Percentiles rank a stretch among this genome's conserved stretches.
Conservation (phyloP, 2,329 filamentous ascomycete genomes). For the Colletotrichum limetticola region DNA sequence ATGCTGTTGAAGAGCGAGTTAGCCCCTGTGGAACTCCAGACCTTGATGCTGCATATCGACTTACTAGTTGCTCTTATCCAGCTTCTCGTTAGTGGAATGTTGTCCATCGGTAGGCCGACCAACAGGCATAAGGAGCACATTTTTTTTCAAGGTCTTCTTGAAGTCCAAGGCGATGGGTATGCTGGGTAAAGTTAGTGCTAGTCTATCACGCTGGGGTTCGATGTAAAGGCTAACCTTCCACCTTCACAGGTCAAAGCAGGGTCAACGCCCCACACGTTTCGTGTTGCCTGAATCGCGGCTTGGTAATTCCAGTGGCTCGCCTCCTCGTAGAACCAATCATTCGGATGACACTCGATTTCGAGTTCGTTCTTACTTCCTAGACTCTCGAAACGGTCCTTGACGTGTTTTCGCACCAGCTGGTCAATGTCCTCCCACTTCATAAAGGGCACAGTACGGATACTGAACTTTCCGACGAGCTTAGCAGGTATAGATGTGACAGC, state of each 20-base stretch:
- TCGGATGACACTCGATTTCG: slow-evolving; percentile 85
- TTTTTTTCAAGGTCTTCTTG: slow-evolving; percentile 97
- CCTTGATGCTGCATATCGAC: background rate
- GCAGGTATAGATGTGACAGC: slow-evolving; percentile 99
- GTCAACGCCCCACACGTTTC: slow-evolving; percentile 91
- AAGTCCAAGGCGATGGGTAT: slow-evolving; percentile 98
- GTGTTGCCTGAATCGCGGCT: slow-evolving; percentile 90
- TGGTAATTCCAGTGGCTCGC: slow-evolving; percentile 99
- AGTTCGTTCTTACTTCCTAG: slow-evolving; percentile 92
- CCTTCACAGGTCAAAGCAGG: slow-evolving; percentile 97
- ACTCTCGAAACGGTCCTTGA: slow-evolving; percentile 86
- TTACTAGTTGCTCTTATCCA: slow-evolving; percentile 92
- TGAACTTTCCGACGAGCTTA: slow-evolving; percentile 98
- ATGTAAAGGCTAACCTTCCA: slow-evolving; percentile 71
- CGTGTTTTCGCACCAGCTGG: slow-evolving; percentile 82
- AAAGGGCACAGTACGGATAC: slow-evolving; percentile 94
- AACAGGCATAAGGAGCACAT: slow-evolving; percentile 94
- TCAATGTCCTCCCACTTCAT: slow-evolving; percentile 96
- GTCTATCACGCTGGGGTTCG: too few relatives aligned
- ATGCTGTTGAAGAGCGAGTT: slow-evolving; percentile 57
- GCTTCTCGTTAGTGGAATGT: slow-evolving; percentile 98
- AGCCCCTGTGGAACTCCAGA: background rate
- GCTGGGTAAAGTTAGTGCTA: slow-evolving; percentile 54
- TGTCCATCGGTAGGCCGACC: slow-evolving; percentile 95
- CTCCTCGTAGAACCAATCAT: slow-evolving; percentile 98